Evolutionary conservation across 768 basidiomycete genomes (phyloP).

Genomic region (Podaxis carcinomalis): DNA sequence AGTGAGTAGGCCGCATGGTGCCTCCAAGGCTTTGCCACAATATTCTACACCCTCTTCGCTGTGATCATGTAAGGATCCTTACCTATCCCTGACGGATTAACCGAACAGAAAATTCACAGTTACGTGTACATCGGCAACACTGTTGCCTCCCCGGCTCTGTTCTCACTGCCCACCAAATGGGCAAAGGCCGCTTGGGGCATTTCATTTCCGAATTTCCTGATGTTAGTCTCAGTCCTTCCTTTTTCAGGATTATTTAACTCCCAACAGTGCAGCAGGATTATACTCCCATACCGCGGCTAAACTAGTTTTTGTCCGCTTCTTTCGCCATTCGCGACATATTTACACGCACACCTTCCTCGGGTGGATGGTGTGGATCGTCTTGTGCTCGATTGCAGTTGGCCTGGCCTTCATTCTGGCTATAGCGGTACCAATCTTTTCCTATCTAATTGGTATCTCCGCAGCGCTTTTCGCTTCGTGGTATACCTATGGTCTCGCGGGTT

Average conservation of each 20-base stretch:
- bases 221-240: constrained; percentile 25
- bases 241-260: background rate
- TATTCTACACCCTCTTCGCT: constrained; percentile 45
- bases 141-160: constrained; percentile 40
- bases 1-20: constrained; percentile 43
- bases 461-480: constrained; percentile 57
- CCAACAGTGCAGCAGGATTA: constrained; percentile 36
- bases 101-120: constrained; percentile 13
- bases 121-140: constrained; percentile 46
- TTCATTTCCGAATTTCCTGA: constrained; percentile 46
- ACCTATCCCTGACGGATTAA: background rate
- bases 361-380: constrained; percentile 41
- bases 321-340: constrained; percentile 43
- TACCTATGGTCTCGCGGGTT: constrained; percentile 50
- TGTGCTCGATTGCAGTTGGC: constrained; percentile 37
- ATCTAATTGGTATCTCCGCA: constrained; percentile 49
- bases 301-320: constrained; percentile 47
- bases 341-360: constrained; percentile 38
- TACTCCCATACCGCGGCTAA: constrained; percentile 52
- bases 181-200: constrained; percentile 46
- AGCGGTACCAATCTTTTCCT: constrained; percentile 52
- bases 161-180: constrained; percentile 46
- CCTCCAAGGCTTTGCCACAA: constrained; percentile 48
- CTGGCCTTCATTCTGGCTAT: constrained; percentile 44
- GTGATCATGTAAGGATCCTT: constrained; percentile 25